Evolutionary conservation across 2,329 filamentous ascomycete genomes (phyloP), one percentile per base, ranked within the genome.

Genomic region (Taxawa tesnikishii): DNA sequence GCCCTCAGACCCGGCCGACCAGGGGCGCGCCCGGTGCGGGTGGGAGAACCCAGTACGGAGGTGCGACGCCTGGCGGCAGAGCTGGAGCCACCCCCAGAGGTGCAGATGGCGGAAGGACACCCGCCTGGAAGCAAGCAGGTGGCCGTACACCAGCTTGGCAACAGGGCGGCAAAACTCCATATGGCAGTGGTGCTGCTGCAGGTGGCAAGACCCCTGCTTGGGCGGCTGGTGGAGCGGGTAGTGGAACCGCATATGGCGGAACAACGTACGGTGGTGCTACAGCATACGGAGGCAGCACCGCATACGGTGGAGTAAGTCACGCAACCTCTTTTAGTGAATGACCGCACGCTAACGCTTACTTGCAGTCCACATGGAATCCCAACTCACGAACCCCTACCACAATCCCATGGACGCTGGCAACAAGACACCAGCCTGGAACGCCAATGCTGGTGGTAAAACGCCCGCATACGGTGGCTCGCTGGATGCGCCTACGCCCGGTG

Each of bases 381-480:
- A 53, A 51, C 33, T 40, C 37, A 17, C 48, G 54, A 21, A 59
- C 56, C 21, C 79, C 2, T 81, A 80, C 32, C 82, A 88, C 44
- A 53, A 88, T 81, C 63, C 82, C 33, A 73, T 73, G 2, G 65
- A 65, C 39, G 49, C 49, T 13, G 48, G 51, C 15, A 33, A 31
- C 21, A 36, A 31, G 15, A 40, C 39, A 5, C 38, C 40, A 23
- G 38, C 38, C 13, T 82, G 79, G 47, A 72, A 68, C 33, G 67
- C 70, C n/a, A 26, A 55, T 41, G 18, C 55, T 34, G 78, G 79
- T 6, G 77, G 73, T n/a, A 79, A 87, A 54, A 92, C 84, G 1
- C 85, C 85, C 3, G 77, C 73, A 2, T 85, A 81, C 50, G 31
- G 38, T 15, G 50, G 47, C 13, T 43, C 47, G 0, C 83, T 81